phyloP scores from a whole-genome alignment of 768 basidiomycete species.

The Tylopilus plumbeoviolaceoides region DNA sequence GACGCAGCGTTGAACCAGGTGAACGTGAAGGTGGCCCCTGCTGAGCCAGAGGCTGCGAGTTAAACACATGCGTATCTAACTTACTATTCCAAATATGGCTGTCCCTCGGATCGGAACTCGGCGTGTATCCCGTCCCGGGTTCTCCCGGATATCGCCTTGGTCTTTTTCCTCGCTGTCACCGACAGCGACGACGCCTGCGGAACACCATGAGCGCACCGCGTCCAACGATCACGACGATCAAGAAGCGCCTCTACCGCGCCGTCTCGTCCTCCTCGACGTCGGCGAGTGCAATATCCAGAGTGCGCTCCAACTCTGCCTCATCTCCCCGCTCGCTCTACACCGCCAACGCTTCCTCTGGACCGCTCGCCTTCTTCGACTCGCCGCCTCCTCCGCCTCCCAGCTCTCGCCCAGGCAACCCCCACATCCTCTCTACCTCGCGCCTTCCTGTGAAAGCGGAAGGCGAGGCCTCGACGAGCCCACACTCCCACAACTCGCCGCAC shows the following conservation, averaged over 20 bases:
- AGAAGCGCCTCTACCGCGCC: constrained; percentile 47
- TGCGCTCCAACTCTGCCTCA: constrained; percentile 41
- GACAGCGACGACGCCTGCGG: constrained; percentile 12
- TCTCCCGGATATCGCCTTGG: constrained; percentile 7
- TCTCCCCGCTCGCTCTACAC: constrained; percentile 43
- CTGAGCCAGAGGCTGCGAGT: too few species aligned
- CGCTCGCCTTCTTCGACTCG: constrained; percentile 41
- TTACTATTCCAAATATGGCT: too few species aligned
- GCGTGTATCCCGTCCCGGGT: constrained; percentile 11
- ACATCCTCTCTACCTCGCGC: constrained; percentile 39
- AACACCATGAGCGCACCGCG: constrained; percentile 34
- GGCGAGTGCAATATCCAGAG: constrained; percentile 32
- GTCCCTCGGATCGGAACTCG: too few species aligned
- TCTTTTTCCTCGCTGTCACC: constrained; percentile 1
- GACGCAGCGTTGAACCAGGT: constrained; percentile 69
- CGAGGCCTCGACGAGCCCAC: constrained; percentile 34
- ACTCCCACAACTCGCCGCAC: constrained; percentile 34
- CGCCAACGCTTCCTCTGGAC: constrained; percentile 25
- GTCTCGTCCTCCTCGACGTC: constrained; percentile 26
- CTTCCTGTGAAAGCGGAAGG: constrained; percentile 44
- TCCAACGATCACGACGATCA: constrained; percentile 45
- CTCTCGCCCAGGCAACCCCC: constrained; percentile 38
- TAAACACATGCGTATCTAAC: too few species aligned
- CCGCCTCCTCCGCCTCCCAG: constrained; percentile 38
- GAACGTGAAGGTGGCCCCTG: not conserved